These are phyloP conservation scores for Cryptosporidium bovis DNA, from an alignment of 169 alveolate genomes.

Conservation along the genomic window DNA sequence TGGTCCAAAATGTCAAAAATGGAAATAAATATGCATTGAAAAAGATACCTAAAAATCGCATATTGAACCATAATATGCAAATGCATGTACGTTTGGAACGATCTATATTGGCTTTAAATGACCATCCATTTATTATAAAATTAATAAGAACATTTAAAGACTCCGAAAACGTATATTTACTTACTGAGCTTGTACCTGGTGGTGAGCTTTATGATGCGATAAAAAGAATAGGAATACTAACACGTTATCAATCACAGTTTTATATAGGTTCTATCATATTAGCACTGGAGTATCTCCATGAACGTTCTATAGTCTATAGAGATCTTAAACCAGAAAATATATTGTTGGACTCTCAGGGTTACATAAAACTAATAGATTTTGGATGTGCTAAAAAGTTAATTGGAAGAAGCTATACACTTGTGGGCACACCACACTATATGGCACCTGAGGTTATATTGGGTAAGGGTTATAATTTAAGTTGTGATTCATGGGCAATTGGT, in stretches of 20 bases:
- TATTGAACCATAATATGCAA: slow-evolving; percentile 86
- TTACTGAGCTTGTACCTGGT: slow-evolving; percentile 93
- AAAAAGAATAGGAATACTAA: slow-evolving; percentile 88
- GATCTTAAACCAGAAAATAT: slow-evolving; percentile 97
- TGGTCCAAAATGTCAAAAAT: slow-evolving; percentile 85
- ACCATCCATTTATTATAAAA: slow-evolving; percentile 93
- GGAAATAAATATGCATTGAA: slow-evolving; percentile 90
- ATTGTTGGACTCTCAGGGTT: slow-evolving; percentile 95
- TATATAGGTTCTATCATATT: slow-evolving; percentile 89
- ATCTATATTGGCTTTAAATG: slow-evolving; percentile 93
- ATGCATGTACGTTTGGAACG: slow-evolving; percentile 89
- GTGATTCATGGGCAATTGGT: slow-evolving; percentile 98
- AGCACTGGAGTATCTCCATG: slow-evolving; percentile 93
- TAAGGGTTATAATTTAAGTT: slow-evolving; percentile 95
- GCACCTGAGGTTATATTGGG: slow-evolving; percentile 95
- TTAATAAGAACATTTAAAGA: slow-evolving; percentile 93
- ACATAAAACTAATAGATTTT: slow-evolving; percentile 93
- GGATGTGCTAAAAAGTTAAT: slow-evolving; percentile 94
- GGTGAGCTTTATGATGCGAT: slow-evolving; percentile 94
- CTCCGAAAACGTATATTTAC: slow-evolving; percentile 86
- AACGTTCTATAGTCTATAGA: slow-evolving; percentile 92
- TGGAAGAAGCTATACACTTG: slow-evolving; percentile 92
- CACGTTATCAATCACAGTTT: slow-evolving; percentile 91
- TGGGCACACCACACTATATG: slow-evolving; percentile 97
- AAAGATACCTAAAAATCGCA: slow-evolving; percentile 86